phyloP scores from a whole-genome alignment of 2,329 filamentous ascomycete species.

The Hyphodiscus sp. region DNA sequence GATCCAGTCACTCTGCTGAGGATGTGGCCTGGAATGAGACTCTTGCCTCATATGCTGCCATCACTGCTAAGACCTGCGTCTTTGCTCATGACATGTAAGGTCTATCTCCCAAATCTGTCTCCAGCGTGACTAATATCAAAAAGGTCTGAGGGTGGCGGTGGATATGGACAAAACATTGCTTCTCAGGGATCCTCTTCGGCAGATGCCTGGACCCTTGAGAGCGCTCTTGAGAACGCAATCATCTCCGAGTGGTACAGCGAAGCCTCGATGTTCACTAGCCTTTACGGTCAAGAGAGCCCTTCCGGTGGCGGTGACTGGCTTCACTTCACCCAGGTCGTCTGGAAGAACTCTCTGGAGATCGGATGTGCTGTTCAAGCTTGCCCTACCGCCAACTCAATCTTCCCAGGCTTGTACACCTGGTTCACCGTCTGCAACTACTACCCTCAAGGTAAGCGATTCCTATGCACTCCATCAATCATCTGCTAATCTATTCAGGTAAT shows the following conservation, averaged over 20 bases:
- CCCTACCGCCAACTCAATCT: slow-evolving; percentile 39
- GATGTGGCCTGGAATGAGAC: slow-evolving; percentile 58
- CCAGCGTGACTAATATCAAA: slow-evolving; percentile 28
- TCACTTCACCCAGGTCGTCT: slow-evolving; percentile 71
- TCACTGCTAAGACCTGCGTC: slow-evolving; percentile 59
- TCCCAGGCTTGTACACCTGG: slow-evolving; percentile 70
- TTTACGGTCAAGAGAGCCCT: slow-evolving; percentile 56
- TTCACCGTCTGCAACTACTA: slow-evolving; percentile 31
- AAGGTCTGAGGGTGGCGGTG: slow-evolving; percentile 50
- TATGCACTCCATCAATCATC: background rate
- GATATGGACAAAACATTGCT: slow-evolving; percentile 91
- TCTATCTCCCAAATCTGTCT: background rate
- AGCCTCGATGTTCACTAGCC: slow-evolving; percentile 43
- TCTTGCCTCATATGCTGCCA: slow-evolving; percentile 57
- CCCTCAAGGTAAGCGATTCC: slow-evolving; percentile 3
- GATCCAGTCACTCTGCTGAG: slow-evolving; percentile 68
- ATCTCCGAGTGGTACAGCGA: slow-evolving; percentile 91
- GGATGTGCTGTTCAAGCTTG: slow-evolving; percentile 54
- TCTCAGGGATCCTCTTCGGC: slow-evolving; percentile 45
- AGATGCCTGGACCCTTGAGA: slow-evolving; percentile 41
- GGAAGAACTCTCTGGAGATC: slow-evolving; percentile 54
- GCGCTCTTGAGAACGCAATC: slow-evolving; percentile 59
- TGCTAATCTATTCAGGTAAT: slow-evolving; percentile 2
- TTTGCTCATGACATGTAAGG: slow-evolving; percentile 74
- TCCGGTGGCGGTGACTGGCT: slow-evolving; percentile 32